These are phyloP conservation scores for Zymoseptoria crescenta DNA, from an alignment of 2,329 filamentous ascomycete genomes.

Conservation along the genomic window DNA sequence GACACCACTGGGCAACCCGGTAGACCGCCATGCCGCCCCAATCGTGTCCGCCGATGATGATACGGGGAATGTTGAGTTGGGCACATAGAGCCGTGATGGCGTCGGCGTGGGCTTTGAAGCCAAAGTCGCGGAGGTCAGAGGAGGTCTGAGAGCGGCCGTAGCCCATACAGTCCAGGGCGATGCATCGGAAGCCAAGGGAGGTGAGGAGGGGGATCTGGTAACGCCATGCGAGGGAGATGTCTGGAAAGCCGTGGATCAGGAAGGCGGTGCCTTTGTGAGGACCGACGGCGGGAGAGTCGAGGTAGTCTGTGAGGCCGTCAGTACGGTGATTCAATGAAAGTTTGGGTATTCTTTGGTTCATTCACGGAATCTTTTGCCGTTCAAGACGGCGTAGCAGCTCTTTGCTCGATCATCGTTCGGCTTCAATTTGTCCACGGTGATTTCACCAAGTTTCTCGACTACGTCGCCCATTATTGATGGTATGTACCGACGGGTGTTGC, in stretches of 20 bases:
- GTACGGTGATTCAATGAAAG: neutral
- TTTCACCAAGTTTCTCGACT: neutral
- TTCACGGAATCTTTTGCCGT: neutral
- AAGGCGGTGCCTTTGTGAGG: conserved; percentile 46
- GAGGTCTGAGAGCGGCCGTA: conserved; percentile 59
- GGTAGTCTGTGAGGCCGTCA: conserved; percentile 34
- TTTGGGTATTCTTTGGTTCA: neutral
- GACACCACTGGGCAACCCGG: conserved; percentile 65
- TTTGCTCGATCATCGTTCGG: neutral
- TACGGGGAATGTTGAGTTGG: conserved; percentile 47
- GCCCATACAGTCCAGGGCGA: conserved; percentile 79
- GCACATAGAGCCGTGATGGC: conserved; percentile 67
- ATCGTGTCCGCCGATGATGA: conserved; percentile 86
- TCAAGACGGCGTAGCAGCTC: neutral
- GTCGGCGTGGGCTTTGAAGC: conserved; percentile 61
- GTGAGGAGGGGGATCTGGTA: conserved; percentile 75
- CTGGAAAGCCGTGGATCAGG: conserved; percentile 71
- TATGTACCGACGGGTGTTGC: no score
- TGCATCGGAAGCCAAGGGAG: conserved; percentile 64
- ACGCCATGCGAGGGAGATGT: conserved; percentile 78
- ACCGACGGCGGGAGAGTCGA: conserved; percentile 26
- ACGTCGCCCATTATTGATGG: neutral
- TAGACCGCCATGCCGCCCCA: conserved; percentile 78
- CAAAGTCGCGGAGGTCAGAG: conserved; percentile 50
- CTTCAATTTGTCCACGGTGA: neutral